These are phyloP conservation scores for Pilasporangium apinafurcum DNA, from an alignment of 352 stramenopile species.

Conservation along the genomic window DNA sequence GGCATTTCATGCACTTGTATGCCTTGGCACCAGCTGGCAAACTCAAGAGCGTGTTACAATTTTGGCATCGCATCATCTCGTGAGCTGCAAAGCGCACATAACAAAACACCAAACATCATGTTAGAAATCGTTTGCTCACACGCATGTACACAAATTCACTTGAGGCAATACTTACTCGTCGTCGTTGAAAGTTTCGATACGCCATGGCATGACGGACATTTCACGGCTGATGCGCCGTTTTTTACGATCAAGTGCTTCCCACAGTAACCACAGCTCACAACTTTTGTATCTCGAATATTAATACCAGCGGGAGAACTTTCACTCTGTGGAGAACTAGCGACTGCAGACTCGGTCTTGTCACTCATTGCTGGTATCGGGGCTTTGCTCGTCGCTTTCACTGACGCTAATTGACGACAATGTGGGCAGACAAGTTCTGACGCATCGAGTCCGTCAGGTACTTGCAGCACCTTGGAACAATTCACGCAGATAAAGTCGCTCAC, in stretches of 20 bases:
- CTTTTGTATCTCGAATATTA: constrained; percentile 74
- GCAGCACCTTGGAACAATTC: constrained; percentile 49
- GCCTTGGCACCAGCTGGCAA: constrained; percentile 69
- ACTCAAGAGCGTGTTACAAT: constrained; percentile 82
- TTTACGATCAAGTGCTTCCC: constrained; percentile 82
- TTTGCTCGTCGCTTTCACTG: constrained; percentile 30
- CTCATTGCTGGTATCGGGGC: constrained; percentile 15
- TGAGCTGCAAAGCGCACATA: constrained; percentile 40
- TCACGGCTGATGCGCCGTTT: constrained; percentile 66
- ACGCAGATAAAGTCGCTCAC: constrained; percentile 35
- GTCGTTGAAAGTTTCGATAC: constrained; percentile 80
- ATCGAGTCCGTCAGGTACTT: constrained; percentile 33
- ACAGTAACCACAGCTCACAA: constrained; percentile 82
- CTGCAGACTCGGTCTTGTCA: too few species aligned
- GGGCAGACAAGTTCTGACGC: constrained; percentile 56
- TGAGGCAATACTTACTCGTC: constrained; percentile 51
- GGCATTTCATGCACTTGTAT: constrained; percentile 89
- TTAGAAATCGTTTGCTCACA: constrained; percentile 6
- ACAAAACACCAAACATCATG: constrained; percentile 1
- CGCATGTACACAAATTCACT: not conserved
- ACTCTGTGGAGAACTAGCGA: not conserved
- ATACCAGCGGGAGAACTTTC: constrained; percentile 14
- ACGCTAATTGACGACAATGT: constrained; percentile 52
- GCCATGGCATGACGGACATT: constrained; percentile 73
- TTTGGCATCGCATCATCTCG: constrained; percentile 85